Base-by-base conservation (phyloP, 495 filamentous ascomycete species). In the Penicillium macrosclerotiorum region DNA sequence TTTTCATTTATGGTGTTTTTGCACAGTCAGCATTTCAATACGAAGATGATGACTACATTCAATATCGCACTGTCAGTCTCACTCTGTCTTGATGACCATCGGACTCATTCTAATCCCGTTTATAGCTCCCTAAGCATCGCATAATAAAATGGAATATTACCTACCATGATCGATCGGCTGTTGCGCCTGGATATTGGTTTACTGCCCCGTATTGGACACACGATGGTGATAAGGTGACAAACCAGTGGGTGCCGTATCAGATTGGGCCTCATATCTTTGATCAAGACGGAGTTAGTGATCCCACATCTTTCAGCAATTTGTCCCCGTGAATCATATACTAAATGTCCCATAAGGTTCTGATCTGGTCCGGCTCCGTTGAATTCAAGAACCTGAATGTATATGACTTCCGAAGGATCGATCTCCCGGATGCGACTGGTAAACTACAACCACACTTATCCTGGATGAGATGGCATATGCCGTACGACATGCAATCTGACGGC, bases 81-180 rank as follows among this genome's bases (percentile, higher is more conserved):
- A n/a, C n/a, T n/a, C n/a, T n/a, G n/a, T n/a, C n/a, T n/a, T n/a
- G n/a, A n/a, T n/a, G n/a, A n/a, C n/a, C n/a, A n/a, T n/a, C n/a
- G n/a, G n/a, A n/a, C n/a, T 16, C 7, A 17, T 34, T 34, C n/a
- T 16, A 3, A 32, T 38, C n/a, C 20, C 5, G n/a, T 30, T 20
- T 37, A n/a, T 12, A 48, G 45, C 26, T 48, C 11, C 45, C 45
- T 2, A 30, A 42, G 7, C 19, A 48, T 29, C 27, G 18, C 3
- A 42, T 48, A 6, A 26, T 20, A 13, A 48, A 36, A 48, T 48
- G 45, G 45, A 36, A 42, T 16, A 48, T 48, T 17, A 48, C 45
- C 13, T 19, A 48, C 18, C 17, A 48, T 16, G 45, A 48, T 20
- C 30, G 29, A 18, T 33, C 24, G 8, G 8, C 27, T 13, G 18